These are phyloP conservation scores for Friedmanniomyces endolithicus DNA, from an alignment of 495 filamentous ascomycete species.

Conservation along the genomic window DNA sequence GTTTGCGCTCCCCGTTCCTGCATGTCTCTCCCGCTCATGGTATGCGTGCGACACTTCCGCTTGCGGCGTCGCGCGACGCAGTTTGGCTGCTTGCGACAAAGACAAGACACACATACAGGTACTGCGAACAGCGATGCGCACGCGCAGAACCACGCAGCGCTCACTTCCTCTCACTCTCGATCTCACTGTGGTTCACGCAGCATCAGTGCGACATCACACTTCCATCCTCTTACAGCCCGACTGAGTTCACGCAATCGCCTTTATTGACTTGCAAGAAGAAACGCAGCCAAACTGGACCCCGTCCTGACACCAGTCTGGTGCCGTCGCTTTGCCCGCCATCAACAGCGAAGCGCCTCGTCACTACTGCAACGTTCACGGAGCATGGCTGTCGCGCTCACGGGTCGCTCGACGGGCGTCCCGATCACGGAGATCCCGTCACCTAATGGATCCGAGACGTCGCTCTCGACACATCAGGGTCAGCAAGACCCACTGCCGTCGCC, in stretches of 20 bases:
- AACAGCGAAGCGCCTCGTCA: neutral
- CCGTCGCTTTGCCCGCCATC: constrained; percentile 7
- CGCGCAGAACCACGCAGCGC: neutral
- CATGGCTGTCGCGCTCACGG: constrained; percentile 2
- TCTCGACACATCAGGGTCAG: neutral
- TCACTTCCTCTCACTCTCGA: neutral
- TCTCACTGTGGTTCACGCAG: neutral
- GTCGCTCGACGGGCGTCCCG: neutral
- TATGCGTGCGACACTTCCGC: constrained; percentile 1
- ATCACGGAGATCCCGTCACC: constrained; percentile 9
- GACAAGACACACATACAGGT: neutral
- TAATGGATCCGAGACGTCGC: constrained; percentile 9
- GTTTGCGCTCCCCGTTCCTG: constrained; percentile 4
- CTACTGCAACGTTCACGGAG: neutral
- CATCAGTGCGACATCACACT: neutral
- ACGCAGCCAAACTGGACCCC: constrained; percentile 8
- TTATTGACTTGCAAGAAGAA: neutral
- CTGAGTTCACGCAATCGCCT: too few relatives aligned
- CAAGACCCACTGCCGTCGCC: neutral
- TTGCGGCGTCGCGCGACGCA: neutral
- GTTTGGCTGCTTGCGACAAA: constrained; percentile 13
- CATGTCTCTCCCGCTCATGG: neutral
- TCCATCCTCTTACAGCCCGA: neutral
- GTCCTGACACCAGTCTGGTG: constrained; percentile 16
- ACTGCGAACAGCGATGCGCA: neutral